Evolutionary conservation across 805 yeast genomes (phyloP).

Genomic region (Brettanomyces custersianus): DNA sequence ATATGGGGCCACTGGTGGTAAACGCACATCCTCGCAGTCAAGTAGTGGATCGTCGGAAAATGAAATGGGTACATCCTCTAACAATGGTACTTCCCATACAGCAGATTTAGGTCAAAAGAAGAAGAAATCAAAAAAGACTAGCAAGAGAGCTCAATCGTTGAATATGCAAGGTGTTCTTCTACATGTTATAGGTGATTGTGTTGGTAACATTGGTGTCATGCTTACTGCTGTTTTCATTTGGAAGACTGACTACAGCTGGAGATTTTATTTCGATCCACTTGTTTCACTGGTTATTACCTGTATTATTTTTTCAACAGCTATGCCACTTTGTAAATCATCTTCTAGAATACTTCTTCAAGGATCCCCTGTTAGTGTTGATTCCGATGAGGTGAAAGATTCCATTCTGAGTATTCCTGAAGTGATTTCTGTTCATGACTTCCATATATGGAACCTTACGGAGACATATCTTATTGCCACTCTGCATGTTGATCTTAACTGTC

Average conservation of each 20-base stretch:
- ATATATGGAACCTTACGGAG: constrained; percentile 92
- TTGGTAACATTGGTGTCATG: constrained; percentile 93
- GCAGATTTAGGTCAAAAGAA: neutral
- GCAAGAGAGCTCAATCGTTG: constrained; percentile 43
- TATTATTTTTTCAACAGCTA: constrained; percentile 83
- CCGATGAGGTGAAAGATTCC: constrained; percentile 63
- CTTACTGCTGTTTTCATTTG: constrained; percentile 84
- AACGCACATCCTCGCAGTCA: constrained; percentile 7
- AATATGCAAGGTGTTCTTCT: constrained; percentile 96
- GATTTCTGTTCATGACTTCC: constrained; percentile 86
- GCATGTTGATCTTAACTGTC: constrained; percentile 66
- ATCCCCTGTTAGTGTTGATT: constrained; percentile 76
- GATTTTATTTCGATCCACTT: constrained; percentile 75
- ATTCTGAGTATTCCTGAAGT: constrained; percentile 65
- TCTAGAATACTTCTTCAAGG: constrained; percentile 88
- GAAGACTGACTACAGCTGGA: constrained; percentile 89
- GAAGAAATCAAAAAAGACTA: neutral
- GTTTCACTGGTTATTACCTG: constrained; percentile 79
- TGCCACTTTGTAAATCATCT: constrained; percentile 81
- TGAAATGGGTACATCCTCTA: too few relatives aligned
- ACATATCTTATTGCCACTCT: constrained; percentile 78
- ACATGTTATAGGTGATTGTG: constrained; percentile 93
- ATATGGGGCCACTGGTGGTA: constrained; percentile 3
- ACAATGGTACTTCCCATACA: neutral
- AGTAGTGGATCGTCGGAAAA: too few relatives aligned